These are phyloP conservation scores for Fusarium sp. DNA, from an alignment of 2,329 filamentous ascomycete genomes.

Conservation along the genomic window DNA sequence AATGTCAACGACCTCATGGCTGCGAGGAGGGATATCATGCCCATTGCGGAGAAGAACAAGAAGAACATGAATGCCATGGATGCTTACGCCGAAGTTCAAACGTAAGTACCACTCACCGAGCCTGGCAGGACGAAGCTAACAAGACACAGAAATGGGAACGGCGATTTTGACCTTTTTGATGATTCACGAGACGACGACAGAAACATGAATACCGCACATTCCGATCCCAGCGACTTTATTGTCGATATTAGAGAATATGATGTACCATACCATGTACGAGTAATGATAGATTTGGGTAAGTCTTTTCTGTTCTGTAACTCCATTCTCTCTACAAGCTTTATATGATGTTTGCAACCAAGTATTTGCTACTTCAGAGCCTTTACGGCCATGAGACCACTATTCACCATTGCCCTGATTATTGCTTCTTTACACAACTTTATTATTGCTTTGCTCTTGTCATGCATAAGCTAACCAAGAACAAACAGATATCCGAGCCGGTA, in stretches of 20 bases:
- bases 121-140: conserved; percentile 25
- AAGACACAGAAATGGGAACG: conserved; percentile 68
- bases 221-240: conserved; percentile 96
- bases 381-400: conserved; percentile 92
- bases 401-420: conserved; percentile 87
- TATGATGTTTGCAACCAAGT: conserved; percentile 97
- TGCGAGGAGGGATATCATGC: conserved; percentile 85
- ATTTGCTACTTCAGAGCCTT: conserved; percentile 99
- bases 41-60: conserved; percentile 95
- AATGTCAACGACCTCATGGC: conserved; percentile 89
- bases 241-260: conserved; percentile 99
- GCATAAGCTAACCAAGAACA: conserved; percentile 19
- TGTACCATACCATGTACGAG: conserved; percentile 98
- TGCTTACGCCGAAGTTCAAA: conserved; percentile 95
- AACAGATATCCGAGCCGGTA: conserved; percentile 90
- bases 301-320: not conserved
- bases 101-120: conserved; percentile 62
- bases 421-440: not conserved
- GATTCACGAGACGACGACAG: conserved; percentile 82
- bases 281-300: conserved; percentile 91
- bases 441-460: not conserved
- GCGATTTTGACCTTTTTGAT: conserved; percentile 95
- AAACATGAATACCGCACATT: conserved; percentile 78
- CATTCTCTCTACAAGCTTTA: conserved; percentile 1
- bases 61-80: conserved; percentile 98